These are phyloP conservation scores for Salix viminalis DNA, from an alignment of 345 rosid genomes.

Conservation along the genomic window DNA sequence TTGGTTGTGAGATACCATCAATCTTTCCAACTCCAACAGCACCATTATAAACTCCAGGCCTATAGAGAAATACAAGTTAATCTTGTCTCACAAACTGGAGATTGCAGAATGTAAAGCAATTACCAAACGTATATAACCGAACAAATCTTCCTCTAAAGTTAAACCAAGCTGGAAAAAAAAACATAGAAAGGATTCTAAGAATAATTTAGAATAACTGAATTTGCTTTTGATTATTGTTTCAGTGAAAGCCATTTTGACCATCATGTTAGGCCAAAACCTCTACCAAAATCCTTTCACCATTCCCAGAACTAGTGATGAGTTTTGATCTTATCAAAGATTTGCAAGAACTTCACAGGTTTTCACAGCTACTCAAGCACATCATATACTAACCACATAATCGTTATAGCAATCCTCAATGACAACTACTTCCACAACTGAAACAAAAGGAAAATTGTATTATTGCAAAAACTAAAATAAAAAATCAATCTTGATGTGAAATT, in stretches of 20 bases:
- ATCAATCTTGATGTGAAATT: not conserved
- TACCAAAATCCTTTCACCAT: not conserved
- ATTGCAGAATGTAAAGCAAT: constrained; percentile 15
- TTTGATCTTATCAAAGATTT: constrained; percentile 1
- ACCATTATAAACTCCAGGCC: constrained; percentile 73
- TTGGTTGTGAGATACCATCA: constrained; percentile 54
- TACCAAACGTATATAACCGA: not conserved
- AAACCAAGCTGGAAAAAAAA: not conserved
- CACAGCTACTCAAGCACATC: not conserved
- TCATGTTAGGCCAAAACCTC: not conserved
- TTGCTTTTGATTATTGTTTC: constrained; percentile 15
- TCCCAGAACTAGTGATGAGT: not conserved
- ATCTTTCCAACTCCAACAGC: constrained; percentile 61
- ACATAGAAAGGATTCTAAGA: constrained; percentile 13
- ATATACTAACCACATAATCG: not conserved
- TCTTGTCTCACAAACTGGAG: constrained; percentile 16
- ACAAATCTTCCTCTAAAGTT: not conserved
- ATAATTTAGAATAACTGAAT: constrained; percentile 2
- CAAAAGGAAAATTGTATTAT: not conserved
- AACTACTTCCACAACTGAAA: constrained; percentile 6
- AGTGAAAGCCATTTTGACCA: not conserved
- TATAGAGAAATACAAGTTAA: constrained; percentile 32
- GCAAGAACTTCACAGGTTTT: not conserved
- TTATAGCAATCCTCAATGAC: not conserved
- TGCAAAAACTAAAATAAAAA: not conserved